phyloP scores from a whole-genome alignment of 2,329 filamentous ascomycete species.

The Aureobasidium sp. region DNA sequence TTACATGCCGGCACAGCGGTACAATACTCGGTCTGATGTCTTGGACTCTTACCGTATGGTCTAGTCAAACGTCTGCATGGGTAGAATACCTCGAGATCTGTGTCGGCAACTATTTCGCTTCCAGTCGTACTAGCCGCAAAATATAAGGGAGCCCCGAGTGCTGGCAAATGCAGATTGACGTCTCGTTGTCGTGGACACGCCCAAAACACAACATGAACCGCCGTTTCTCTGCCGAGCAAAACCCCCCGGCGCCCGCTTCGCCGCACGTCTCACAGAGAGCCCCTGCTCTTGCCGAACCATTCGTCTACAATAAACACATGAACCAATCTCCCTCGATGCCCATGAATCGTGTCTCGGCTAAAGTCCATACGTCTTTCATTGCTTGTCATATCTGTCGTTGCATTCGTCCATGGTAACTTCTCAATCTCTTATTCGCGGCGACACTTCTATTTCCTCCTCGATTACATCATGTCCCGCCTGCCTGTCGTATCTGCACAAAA shows the following conservation, averaged over 20 bases:
- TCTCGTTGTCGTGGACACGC: slow-evolving; percentile 5
- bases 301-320: slow-evolving; percentile 10
- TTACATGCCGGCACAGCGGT: not conserved
- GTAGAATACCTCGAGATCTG: not conserved
- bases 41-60: not conserved
- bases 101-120: not conserved
- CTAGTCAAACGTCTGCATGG: not conserved
- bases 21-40: not conserved
- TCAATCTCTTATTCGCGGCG: not conserved
- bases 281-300: not conserved
- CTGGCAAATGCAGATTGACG: not conserved
- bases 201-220: slow-evolving; percentile 10
- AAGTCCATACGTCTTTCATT: not conserved
- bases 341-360: not conserved
- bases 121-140: too few relatives aligned
- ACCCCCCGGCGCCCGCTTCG: not conserved
- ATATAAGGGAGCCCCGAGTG: too few relatives aligned
- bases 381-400: slow-evolving; percentile 3
- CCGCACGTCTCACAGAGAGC: not conserved
- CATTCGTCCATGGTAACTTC: not conserved
- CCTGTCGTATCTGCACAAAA: not conserved
- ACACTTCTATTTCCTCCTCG: slow-evolving; percentile 3
- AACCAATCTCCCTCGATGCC: not conserved
- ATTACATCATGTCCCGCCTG: slow-evolving; percentile 1
- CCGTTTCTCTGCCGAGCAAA: not conserved